Evolutionary conservation across 805 yeast species (phyloP), one percentile per base, ranked within the genome.

Genomic region (Barnettozyma vustinii): DNA sequence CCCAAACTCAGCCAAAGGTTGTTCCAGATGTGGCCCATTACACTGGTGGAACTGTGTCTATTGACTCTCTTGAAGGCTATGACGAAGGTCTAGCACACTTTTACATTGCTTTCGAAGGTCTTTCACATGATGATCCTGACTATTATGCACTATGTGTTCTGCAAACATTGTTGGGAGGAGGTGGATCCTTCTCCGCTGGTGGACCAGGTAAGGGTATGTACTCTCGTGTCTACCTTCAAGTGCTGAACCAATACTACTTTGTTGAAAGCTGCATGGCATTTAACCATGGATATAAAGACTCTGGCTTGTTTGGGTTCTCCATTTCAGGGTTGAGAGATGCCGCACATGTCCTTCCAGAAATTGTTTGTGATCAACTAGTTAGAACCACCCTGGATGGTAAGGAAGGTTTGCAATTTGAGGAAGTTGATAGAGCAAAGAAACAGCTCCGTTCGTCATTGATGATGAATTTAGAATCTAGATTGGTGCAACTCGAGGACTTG

Each of bases 181-280:
- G 98, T 49, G 96, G 97, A 5, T 90, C 98, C 1, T 94, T 94
- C 63, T 84, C 95, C 18, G 98, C 99, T 9, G 99, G 99, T 56
- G 99, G 99, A 0, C 99, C 99, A 16, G 99, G 99, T 47, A 94
- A 94, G 67, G 99, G 99, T 4, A 91, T 94, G 98, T 94, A 90
- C 65, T 88, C 97, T 4, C 77, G 98, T 51, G 78, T 95, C 21
- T 94, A 90, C 71, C 88, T 96, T 0, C 81, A 90, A 57, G 96
- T 94, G 2, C 74, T 94, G 63, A 92, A 92, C 68, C 94, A 85
- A 64, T 87, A 86, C 63, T 96, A 95, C 37, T 91, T 85, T 64
- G 82, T 94, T 45, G 99, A 94, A 62, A 84, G 86, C 59, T 89
- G 96, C 65, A 73, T 82, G 59, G 79, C 95, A 8, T 90, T 91